Conservation (phyloP, 768 basidiomycete genomes). For the Leccinum incarnatum region DNA sequence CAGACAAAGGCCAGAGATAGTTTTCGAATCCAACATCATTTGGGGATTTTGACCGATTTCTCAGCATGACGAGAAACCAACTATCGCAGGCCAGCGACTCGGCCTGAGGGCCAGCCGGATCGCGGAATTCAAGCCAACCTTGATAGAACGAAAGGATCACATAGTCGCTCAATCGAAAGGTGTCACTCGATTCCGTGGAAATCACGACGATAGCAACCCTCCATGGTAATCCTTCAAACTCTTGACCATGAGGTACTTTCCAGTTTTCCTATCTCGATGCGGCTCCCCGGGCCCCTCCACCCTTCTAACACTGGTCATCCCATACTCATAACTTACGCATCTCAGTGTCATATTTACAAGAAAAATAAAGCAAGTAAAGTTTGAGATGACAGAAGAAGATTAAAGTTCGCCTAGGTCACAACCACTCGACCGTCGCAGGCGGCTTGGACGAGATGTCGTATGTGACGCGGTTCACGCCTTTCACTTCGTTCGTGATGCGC, state of each 20-base stretch:
- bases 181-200: background rate
- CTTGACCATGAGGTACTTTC: background rate
- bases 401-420: slow-evolving; percentile 23
- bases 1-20: background rate
- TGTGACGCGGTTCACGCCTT: slow-evolving; percentile 93
- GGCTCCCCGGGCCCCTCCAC: no score
- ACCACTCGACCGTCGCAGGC: slow-evolving; percentile 64
- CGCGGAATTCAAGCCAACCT: background rate
- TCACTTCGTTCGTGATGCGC: slow-evolving; percentile 96
- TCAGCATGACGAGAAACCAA: background rate
- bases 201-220: background rate
- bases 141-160: background rate
- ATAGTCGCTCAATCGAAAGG: background rate
- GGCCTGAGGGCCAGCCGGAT: background rate
- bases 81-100: background rate
- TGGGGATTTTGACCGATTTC: background rate
- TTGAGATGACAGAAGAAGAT: background rate
- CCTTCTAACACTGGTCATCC: background rate
- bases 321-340: background rate
- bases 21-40: background rate
- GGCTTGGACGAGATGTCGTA: slow-evolving; percentile 98
- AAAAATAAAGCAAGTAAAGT: background rate
- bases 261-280: no score
- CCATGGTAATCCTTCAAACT: background rate
- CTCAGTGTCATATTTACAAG: background rate